Conservation (phyloP, 352 stramenopile species). For the Phytophthora quininea region DNA sequence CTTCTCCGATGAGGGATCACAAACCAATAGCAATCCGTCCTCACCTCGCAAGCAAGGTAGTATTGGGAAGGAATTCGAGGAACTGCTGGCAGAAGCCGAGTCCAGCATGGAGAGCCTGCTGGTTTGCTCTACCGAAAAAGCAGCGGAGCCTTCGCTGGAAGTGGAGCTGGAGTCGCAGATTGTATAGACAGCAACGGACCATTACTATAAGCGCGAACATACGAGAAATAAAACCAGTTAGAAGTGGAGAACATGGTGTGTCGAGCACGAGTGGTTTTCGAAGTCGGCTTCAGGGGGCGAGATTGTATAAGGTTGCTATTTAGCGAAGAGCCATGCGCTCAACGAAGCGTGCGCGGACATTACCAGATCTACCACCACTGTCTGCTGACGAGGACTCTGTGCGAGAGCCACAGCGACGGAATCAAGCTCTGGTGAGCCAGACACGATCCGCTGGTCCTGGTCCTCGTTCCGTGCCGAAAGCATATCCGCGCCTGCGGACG, state of each 20-base stretch:
- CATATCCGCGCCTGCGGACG: conserved; percentile 50
- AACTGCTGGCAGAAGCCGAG: conserved; percentile 70
- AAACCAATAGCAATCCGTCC: conserved; percentile 16
- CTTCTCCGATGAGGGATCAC: conserved; percentile 55
- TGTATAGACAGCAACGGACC: conserved; percentile 32
- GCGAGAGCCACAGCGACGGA: conserved; percentile 13
- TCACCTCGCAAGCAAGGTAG: conserved; percentile 39
- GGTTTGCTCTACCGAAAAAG: conserved; percentile 24
- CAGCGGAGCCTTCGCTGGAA: conserved; percentile 18
- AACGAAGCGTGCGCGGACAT: conserved; percentile 11
- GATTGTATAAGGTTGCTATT: conserved; percentile 1
- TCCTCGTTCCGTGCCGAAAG: conserved; percentile 20
- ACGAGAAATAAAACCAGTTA: conserved; percentile 36
- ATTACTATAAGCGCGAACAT: conserved; percentile 22
- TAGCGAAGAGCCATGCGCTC: conserved; percentile 13
- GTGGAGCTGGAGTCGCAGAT: conserved; percentile 34
- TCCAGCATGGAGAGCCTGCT: conserved; percentile 70
- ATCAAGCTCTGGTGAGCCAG: neutral
- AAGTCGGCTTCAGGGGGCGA: conserved; percentile 6
- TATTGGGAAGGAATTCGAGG: conserved; percentile 75
- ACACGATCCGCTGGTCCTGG: conserved; percentile 1
- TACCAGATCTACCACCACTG: conserved; percentile 19
- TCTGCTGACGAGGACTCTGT: conserved; percentile 2
- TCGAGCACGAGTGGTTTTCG: neutral
- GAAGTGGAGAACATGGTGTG: neutral